Evolutionary conservation across 1,139 yeast species (phyloP).

Genomic region (Ogataea hybrid): DNA sequence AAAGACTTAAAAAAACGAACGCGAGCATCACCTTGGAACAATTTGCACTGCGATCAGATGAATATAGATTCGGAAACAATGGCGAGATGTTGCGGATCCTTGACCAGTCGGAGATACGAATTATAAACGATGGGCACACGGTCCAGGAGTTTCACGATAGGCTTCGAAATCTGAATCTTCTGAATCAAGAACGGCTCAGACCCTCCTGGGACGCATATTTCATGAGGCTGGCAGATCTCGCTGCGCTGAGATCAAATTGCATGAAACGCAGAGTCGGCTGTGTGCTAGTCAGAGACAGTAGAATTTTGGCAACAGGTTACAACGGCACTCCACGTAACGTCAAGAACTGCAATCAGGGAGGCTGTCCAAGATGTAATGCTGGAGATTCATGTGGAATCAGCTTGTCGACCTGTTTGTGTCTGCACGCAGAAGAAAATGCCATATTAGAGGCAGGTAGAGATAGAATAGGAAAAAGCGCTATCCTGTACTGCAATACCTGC

Average conservation of each 20-base stretch:
- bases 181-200: conserved; percentile 63
- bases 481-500: conserved; percentile 90
- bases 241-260: conserved; percentile 90
- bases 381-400: conserved; percentile 64
- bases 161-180: conserved; percentile 52
- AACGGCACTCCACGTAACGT: conserved; percentile 94
- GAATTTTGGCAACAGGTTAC: conserved; percentile 95
- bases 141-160: conserved; percentile 49
- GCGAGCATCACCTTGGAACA: conserved; percentile 33
- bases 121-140: conserved; percentile 56
- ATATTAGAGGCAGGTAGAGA: conserved; percentile 91
- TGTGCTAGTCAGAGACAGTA: conserved; percentile 79
- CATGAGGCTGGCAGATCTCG: conserved; percentile 89
- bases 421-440: conserved; percentile 98
- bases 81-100: conserved; percentile 49
- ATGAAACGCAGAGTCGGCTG: conserved; percentile 98
- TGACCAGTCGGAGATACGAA: conserved; percentile 56
- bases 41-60: conserved; percentile 49
- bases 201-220: conserved; percentile 97
- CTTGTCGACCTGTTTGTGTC: conserved; percentile 81
- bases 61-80: conserved; percentile 37
- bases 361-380: conserved; percentile 81
- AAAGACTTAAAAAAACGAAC: conserved; percentile 38
- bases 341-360: conserved; percentile 91
- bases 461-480: conserved; percentile 62